phyloP scores from a whole-genome alignment of 176 grass and related monocot species.

The Saccharum spontaneum region DNA sequence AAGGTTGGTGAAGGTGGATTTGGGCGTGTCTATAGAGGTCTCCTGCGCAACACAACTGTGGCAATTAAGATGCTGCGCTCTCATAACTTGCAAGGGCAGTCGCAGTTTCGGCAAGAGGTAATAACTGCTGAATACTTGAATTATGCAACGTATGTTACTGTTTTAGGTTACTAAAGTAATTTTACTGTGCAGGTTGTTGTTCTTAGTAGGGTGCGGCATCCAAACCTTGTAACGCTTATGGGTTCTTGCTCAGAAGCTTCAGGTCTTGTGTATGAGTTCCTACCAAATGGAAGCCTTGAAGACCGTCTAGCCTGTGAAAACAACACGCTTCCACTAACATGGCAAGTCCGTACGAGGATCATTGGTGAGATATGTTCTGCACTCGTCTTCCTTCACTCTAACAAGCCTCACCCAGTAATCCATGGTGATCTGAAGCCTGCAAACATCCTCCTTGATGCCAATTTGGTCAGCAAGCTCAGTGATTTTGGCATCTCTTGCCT shows the following conservation, averaged over 20 bases:
- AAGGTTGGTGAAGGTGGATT: conserved; percentile 78
- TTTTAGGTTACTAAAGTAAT: conserved; percentile 12
- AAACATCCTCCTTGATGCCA: conserved; percentile 80
- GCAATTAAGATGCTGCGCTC: conserved; percentile 75
- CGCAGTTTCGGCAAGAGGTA: conserved; percentile 82
- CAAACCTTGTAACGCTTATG: conserved; percentile 76
- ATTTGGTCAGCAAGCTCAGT: conserved; percentile 62
- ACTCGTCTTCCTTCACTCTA: conserved; percentile 75
- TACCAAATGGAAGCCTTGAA: conserved; percentile 80
- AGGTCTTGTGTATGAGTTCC: conserved; percentile 72
- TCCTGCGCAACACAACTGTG: conserved; percentile 55
- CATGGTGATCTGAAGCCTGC: conserved; percentile 66
- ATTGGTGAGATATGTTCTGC: conserved; percentile 73
- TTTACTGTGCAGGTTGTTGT: conserved; percentile 51
- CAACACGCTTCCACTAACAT: conserved; percentile 48
- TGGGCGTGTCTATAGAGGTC: conserved; percentile 72
- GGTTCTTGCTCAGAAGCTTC: conserved; percentile 66
- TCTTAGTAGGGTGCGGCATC: conserved; percentile 74
- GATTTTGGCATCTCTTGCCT: conserved; percentile 65
- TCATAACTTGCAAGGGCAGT: conserved; percentile 51
- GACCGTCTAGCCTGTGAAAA: conserved; percentile 46
- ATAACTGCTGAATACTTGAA: not conserved
- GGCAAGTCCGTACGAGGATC: conserved; percentile 65
- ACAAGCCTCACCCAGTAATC: conserved; percentile 54
- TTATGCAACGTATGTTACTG: not conserved